These are phyloP conservation scores for Sporothrix brunneoviolacea DNA, from an alignment of 2,329 filamentous ascomycete genomes.

Conservation along the genomic window DNA sequence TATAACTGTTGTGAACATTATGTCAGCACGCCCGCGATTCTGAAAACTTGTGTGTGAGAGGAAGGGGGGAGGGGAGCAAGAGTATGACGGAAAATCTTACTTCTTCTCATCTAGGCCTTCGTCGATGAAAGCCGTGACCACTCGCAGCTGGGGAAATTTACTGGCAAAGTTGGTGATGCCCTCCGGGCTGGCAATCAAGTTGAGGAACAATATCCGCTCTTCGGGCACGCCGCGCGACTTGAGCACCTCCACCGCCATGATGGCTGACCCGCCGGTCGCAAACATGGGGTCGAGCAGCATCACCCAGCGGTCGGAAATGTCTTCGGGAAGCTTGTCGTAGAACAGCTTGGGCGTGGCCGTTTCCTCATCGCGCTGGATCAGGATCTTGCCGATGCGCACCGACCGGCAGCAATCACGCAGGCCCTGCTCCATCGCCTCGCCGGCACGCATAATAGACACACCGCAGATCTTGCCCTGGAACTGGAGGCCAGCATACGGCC, in stretches of 20 bases:
- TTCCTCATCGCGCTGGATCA: slow-evolving; percentile 96
- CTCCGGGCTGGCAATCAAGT: slow-evolving; percentile 94
- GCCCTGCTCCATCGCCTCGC: slow-evolving; percentile 97
- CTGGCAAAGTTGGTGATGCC: slow-evolving; percentile 84
- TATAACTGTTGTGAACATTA: slow-evolving; percentile 60
- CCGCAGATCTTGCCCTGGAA: slow-evolving; percentile 99
- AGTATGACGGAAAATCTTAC: slow-evolving; percentile 37
- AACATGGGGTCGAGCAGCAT: slow-evolving; percentile 97
- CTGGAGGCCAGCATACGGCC: slow-evolving; percentile 80
- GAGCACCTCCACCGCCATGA: slow-evolving; percentile 92
- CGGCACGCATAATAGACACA: slow-evolving; percentile 96
- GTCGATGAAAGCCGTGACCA: slow-evolving; percentile 95
- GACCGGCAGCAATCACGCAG: slow-evolving; percentile 92
- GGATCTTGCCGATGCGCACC: slow-evolving; percentile 96
- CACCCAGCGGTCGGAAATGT: slow-evolving; percentile 90
- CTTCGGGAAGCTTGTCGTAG: slow-evolving; percentile 93
- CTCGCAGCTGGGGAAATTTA: slow-evolving; percentile 79
- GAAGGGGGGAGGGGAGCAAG: not conserved
- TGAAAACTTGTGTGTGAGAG: too few relatives aligned
- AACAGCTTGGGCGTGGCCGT: slow-evolving; percentile 87
- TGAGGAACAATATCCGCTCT: slow-evolving; percentile 91
- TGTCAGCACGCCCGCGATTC: too few relatives aligned
- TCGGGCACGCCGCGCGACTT: slow-evolving; percentile 87
- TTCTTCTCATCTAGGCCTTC: slow-evolving; percentile 94
- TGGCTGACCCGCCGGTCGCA: slow-evolving; percentile 91